These are phyloP conservation scores for Leptomonas seymouri DNA, from an alignment of 208 protist genomes.

Conservation along the genomic window DNA sequence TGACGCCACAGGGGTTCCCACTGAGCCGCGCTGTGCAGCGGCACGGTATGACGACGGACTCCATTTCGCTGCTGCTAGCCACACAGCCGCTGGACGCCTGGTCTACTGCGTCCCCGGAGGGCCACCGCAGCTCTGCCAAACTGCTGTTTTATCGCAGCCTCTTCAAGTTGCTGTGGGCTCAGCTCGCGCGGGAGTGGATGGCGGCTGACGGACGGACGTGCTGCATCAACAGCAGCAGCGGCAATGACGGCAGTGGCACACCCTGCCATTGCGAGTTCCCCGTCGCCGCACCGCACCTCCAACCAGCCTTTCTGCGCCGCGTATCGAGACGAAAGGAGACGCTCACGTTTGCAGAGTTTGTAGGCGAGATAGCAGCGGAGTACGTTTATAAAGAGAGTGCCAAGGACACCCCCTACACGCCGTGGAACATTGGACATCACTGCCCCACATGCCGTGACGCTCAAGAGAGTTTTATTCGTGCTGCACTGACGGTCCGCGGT, in stretches of 20 bases:
- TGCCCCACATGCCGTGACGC: constrained; percentile 48
- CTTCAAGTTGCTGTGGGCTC: constrained; percentile 69
- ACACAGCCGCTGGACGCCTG: constrained; percentile 90
- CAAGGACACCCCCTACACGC: constrained; percentile 40
- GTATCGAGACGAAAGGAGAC: constrained; percentile 64
- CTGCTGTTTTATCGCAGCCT: constrained; percentile 85
- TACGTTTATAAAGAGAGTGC: constrained; percentile 54
- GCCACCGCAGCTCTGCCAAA: constrained; percentile 67
- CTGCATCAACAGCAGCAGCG: background rate
- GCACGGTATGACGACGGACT: constrained; percentile 50
- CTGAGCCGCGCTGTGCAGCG: constrained; percentile 55
- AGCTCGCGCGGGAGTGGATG: constrained; percentile 32
- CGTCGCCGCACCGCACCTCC: constrained; percentile 55
- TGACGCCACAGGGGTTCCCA: constrained; percentile 77
- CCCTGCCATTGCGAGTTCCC: constrained; percentile 10
- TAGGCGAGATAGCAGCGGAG: constrained; percentile 45
- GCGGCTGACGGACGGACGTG: background rate
- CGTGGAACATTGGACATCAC: constrained; percentile 32
- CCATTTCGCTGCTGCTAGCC: constrained; percentile 76
- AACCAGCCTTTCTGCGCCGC: constrained; percentile 75
- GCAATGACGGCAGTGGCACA: background rate
- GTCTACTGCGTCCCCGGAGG: constrained; percentile 58
- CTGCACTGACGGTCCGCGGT: constrained; percentile 9
- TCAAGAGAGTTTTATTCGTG: constrained; percentile 44
- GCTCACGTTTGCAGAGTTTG: constrained; percentile 59